These are phyloP conservation scores for Allomyces javanicus DNA, from an alignment of 192 early-diverging fungal genomes.

Conservation along the genomic window DNA sequence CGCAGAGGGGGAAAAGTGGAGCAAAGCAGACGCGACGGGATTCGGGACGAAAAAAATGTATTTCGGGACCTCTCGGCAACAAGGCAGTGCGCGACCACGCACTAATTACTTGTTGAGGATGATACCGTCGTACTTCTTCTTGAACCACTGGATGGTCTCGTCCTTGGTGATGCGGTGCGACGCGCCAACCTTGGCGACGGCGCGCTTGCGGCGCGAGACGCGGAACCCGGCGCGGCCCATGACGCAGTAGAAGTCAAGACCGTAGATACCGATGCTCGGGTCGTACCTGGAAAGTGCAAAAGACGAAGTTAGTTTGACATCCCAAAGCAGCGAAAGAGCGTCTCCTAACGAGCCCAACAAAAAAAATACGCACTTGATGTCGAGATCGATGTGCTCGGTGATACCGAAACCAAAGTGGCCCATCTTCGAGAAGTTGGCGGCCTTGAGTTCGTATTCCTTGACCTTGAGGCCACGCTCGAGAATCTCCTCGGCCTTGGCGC, in stretches of 20 bases:
- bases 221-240: slow-evolving; percentile 96
- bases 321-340: slow-evolving; percentile 18
- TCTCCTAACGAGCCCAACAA: no score
- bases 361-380: slow-evolving; percentile 99
- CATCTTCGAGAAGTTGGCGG: slow-evolving; percentile 86
- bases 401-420: slow-evolving; percentile 99
- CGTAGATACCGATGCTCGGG: slow-evolving; percentile 20
- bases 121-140: slow-evolving; percentile 87
- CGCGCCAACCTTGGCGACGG: slow-evolving; percentile 59
- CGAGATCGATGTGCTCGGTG: slow-evolving; percentile 99
- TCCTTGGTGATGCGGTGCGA: slow-evolving; percentile 86
- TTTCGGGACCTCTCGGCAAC: no score
- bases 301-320: slow-evolving; percentile 1
- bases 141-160: slow-evolving; percentile 96
- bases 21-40: no score
- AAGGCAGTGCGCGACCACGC: no score
- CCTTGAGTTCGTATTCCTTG: slow-evolving; percentile 96
- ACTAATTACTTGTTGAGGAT: slow-evolving; percentile 41
- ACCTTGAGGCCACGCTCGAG: slow-evolving; percentile 99
- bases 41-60: no score
- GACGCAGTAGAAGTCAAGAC: slow-evolving; percentile 98
- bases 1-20: no score
- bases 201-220: slow-evolving; percentile 80
- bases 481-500: slow-evolving; percentile 86
- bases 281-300: not conserved